A percentile compares a stretch with the other conserved stretches of the same genome.
These are phyloP conservation scores for Trichoderma parareesei DNA, from an alignment of 495 filamentous ascomycete species.

Conservation along the genomic window DNA sequence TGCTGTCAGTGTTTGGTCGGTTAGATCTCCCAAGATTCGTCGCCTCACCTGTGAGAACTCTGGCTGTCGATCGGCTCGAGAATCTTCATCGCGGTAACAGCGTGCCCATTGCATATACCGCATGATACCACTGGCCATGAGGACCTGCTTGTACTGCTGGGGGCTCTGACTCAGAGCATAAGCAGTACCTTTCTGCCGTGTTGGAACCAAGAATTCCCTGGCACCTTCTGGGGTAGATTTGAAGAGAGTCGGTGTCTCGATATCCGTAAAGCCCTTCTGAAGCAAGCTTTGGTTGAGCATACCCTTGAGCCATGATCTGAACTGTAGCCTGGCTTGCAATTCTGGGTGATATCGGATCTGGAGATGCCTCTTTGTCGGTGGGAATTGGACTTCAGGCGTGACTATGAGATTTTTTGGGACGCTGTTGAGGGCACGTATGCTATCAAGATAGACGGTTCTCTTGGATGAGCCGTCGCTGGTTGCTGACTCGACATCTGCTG, in stretches of 20 bases:
- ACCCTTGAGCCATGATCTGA: constrained; percentile 45
- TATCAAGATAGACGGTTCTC: constrained; percentile 33
- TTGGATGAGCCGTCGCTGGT: neutral
- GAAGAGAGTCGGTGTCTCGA: constrained; percentile 91
- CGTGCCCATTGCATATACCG: constrained; percentile 87
- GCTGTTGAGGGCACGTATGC: constrained; percentile 60
- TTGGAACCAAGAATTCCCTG: constrained; percentile 91
- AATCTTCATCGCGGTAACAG: constrained; percentile 94
- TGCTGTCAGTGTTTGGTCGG: neutral
- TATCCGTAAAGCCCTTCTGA: constrained; percentile 54
- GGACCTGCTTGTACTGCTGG: constrained; percentile 97
- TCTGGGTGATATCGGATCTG: constrained; percentile 66
- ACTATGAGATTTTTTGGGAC: constrained; percentile 72
- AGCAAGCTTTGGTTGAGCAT: constrained; percentile 47
- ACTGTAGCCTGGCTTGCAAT: constrained; percentile 53
- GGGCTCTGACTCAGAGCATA: constrained; percentile 95
- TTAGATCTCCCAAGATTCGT: neutral
- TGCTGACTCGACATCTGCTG: neutral
- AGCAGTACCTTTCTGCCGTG: constrained; percentile 57
- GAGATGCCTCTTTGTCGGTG: constrained; percentile 68
- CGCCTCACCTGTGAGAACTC: constrained; percentile 82
- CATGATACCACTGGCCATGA: constrained; percentile 81
- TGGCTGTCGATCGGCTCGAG: constrained; percentile 86
- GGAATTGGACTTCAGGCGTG: constrained; percentile 60
- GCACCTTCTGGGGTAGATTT: constrained; percentile 97